These are phyloP conservation scores for Verticillium tricorpus DNA, from an alignment of 2,329 filamentous ascomycete species.

Conservation along the genomic window DNA sequence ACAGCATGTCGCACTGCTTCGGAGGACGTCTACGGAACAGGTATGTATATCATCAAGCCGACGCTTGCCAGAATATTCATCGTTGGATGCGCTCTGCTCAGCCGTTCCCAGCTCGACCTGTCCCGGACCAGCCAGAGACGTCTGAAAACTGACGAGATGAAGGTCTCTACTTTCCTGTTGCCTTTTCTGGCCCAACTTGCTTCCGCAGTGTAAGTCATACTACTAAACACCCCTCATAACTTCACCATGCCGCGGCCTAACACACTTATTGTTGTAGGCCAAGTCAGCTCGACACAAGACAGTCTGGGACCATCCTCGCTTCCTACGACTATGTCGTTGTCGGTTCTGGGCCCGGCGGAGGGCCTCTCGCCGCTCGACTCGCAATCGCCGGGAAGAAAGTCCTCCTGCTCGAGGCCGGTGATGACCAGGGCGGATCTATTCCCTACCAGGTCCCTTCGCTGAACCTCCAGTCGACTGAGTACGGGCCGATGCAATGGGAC, in stretches of 20 bases:
- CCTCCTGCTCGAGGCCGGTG: constrained; percentile 55
- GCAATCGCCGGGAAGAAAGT: constrained; percentile 52
- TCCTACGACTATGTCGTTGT: constrained; percentile 56
- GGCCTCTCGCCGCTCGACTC: constrained; percentile 49
- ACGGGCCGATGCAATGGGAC: constrained; percentile 14
- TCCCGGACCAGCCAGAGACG: not conserved
- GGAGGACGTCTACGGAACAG: not conserved
- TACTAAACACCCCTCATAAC: no score
- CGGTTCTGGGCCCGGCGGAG: constrained; percentile 52
- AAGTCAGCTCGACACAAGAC: not conserved
- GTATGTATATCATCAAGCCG: not conserved
- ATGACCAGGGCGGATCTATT: constrained; percentile 40
- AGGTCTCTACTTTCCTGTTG: not conserved
- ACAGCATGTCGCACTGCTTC: no score
- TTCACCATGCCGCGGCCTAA: not conserved
- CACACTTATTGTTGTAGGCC: not conserved
- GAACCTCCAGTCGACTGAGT: constrained; percentile 15
- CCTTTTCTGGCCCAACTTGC: not conserved
- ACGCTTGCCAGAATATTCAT: not conserved
- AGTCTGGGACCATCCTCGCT: not conserved
- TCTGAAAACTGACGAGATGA: not conserved
- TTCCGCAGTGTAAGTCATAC: not conserved
- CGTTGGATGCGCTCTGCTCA: not conserved
- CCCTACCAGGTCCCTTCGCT: constrained; percentile 22
- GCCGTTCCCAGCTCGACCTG: not conserved